Base-by-base conservation (phyloP, 1,284 basidiomycete species). In the Sutorius eximius region DNA sequence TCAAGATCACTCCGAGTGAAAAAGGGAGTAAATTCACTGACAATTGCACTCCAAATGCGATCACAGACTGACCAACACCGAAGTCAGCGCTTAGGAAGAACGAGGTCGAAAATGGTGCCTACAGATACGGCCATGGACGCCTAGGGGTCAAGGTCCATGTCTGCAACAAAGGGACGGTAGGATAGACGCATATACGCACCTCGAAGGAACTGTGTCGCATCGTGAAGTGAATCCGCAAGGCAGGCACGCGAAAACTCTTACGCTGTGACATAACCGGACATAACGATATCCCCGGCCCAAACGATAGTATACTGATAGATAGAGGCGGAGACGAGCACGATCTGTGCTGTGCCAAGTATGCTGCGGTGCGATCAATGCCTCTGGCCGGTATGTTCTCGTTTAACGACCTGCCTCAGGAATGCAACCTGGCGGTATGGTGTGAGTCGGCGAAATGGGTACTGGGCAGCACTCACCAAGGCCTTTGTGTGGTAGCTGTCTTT, bases 281-380 rank as follows among this genome's bases (percentile, higher is more conserved):
- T 62, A 51, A 38, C 45, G 12, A 46, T 41, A 36, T 71, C 52
- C 1, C 66, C 68, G 11, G 62, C 61, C 64, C 69, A 71, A 13
- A 65, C 32, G 42, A 69, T 63, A 1, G 70, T 71, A 44, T 69
- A 69, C 20, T 72, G 68, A 27, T 72, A 69, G 67, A 69, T 61
- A 34, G 67, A 72, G 1, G 52, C 60, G 15, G 61, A 60, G 8
- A 69, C 69, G 38, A 69, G 67, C 32, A 61, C 49, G 16, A 66
- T 54, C 37, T 69, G 67, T 4, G 54, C 66, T 10, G 70, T 72
- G 18, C 70, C 67, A 27, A 69, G 65, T 20, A 34, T 33, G 34
- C 67, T 72, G 22, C 6, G 6, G 15, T 6, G 5, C 2, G 24
- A 38, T 66, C 24, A 66, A 56, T 34, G 22, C 36, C 1, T 40